Conservation (phyloP, 345 rosid genomes). For the Erucastrum elatum region DNA sequence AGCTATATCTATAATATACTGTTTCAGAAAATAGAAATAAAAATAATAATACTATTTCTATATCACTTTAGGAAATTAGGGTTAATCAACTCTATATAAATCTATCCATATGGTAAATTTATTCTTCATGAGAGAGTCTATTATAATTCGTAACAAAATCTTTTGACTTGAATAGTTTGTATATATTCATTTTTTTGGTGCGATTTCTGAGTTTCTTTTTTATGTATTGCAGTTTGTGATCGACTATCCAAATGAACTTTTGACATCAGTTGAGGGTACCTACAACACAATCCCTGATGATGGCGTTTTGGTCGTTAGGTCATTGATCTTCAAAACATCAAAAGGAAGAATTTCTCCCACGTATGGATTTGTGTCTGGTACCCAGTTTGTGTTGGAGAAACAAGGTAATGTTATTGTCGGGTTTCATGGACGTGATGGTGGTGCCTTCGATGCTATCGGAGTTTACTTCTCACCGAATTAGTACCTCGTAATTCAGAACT, state of each 20-base stretch:
- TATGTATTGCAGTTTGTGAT: conserved; percentile 11
- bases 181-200: not conserved
- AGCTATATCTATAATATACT: no score
- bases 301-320: conserved; percentile 12
- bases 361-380: conserved; percentile 17
- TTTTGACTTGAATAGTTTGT: not conserved
- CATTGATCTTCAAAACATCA: conserved; percentile 30
- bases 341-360: conserved; percentile 32
- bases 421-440: conserved; percentile 34
- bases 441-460: conserved; percentile 27
- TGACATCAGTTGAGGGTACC: conserved; percentile 30
- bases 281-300: conserved; percentile 6
- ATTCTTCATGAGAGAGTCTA: no score
- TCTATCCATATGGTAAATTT: no score
- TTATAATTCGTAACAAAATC: not conserved
- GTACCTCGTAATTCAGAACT: not conserved
- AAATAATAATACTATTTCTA: no score
- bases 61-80: no score
- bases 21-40: no score
- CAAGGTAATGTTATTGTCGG: conserved; percentile 28
- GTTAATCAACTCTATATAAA: no score
- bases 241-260: conserved; percentile 28
- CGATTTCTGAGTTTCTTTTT: not conserved
- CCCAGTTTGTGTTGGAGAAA: conserved; percentile 17
- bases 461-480: conserved; percentile 25